Evolutionary conservation across 371 early-diverging fungal species (phyloP).

Genomic region (Mucor lusitanicus): DNA sequence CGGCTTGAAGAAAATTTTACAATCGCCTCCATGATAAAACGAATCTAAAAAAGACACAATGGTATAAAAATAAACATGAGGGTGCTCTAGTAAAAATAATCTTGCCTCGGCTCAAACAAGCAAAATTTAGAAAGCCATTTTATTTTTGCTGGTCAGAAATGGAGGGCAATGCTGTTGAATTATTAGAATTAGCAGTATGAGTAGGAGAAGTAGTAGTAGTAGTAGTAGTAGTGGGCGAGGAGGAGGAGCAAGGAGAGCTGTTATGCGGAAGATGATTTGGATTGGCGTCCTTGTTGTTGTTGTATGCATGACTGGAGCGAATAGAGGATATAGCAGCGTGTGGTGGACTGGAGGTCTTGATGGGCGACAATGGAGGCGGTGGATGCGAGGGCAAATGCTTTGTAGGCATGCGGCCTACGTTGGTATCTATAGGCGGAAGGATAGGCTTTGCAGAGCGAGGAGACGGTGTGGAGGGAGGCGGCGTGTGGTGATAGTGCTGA

Average conservation of each 20-base stretch:
- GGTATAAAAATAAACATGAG: neutral
- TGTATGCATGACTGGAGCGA: slow-evolving; percentile 1
- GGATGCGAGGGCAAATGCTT: slow-evolving; percentile 3
- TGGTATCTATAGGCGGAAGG: slow-evolving; percentile 40
- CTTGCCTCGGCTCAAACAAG: neutral
- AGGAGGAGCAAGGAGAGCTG: neutral
- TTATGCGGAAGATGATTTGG: neutral
- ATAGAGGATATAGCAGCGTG: neutral
- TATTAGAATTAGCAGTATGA: neutral
- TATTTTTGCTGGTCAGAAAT: neutral
- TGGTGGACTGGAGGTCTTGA: neutral
- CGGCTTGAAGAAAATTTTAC: neutral
- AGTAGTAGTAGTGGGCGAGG: no score
- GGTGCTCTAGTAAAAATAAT: no score
- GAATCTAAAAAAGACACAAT: neutral
- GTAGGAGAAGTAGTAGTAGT: neutral
- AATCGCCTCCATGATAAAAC: neutral
- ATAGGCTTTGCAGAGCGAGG: slow-evolving; percentile 41
- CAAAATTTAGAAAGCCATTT: neutral
- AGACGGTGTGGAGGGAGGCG: slow-evolving; percentile 23
- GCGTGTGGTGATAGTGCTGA: slow-evolving; percentile 1
- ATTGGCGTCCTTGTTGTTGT: neutral
- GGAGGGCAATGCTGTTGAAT: neutral
- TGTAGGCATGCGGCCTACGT: slow-evolving; percentile 21
- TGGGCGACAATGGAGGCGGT: slow-evolving; percentile 5